These are phyloP conservation scores for Pleurotus djamor DNA, from an alignment of 768 basidiomycete species.

Conservation along the genomic window DNA sequence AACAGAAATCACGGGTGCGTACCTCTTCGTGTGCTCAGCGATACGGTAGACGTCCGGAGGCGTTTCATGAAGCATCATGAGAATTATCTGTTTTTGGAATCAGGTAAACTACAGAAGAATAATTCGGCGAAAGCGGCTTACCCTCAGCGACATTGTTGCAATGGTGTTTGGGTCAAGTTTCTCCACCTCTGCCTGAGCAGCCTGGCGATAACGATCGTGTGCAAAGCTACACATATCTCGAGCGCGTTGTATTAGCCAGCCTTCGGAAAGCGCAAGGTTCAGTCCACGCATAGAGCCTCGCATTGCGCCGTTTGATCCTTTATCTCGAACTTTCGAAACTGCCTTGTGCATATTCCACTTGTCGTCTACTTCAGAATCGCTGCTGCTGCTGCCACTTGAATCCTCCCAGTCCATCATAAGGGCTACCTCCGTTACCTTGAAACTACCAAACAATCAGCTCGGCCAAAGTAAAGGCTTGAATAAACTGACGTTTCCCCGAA, in stretches of 20 bases:
- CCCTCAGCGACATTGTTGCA: conserved; percentile 71
- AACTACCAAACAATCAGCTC: conserved; percentile 32
- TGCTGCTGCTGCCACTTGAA: conserved; percentile 46
- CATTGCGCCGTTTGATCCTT: conserved; percentile 31
- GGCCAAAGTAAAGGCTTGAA: neutral
- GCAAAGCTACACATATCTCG: conserved; percentile 77
- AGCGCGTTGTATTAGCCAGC: conserved; percentile 72
- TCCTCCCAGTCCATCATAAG: conserved; percentile 76
- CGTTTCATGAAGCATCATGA: conserved; percentile 67
- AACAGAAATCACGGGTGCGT: conserved; percentile 7
- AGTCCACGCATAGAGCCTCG: conserved; percentile 66
- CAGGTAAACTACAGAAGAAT: neutral
- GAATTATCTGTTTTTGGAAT: conserved; percentile 46
- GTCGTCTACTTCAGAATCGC: conserved; percentile 50
- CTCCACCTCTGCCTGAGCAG: conserved; percentile 60
- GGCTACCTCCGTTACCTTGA: conserved; percentile 72
- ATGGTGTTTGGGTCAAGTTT: conserved; percentile 43
- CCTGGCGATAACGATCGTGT: conserved; percentile 75
- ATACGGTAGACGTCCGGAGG: conserved; percentile 66
- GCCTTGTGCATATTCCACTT: conserved; percentile 53
- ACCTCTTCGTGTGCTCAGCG: conserved; percentile 69
- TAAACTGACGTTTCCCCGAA: conserved; percentile 65
- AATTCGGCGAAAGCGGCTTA: conserved; percentile 20
- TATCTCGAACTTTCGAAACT: conserved; percentile 44
- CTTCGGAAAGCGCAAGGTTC: conserved; percentile 65